Base-by-base conservation (phyloP, 139 green algal species). In the Chlorella sp. region DNA sequence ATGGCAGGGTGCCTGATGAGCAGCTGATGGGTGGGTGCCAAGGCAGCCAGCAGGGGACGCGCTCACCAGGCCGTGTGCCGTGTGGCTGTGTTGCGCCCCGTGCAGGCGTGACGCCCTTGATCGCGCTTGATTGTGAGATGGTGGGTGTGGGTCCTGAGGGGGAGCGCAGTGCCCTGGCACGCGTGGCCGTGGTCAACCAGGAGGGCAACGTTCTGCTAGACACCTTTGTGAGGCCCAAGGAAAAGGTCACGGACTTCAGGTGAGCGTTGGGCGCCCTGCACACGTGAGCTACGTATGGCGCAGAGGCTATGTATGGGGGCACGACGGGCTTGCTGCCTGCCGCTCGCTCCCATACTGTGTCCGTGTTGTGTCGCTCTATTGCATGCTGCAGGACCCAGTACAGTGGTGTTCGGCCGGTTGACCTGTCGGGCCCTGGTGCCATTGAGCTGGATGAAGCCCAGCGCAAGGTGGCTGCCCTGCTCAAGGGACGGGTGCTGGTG, bases 111-210 rank as follows among this genome's bases (percentile, higher is more conserved):
- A 88, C 82, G 1, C 42, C 72, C 5, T 77, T 95, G 0, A 24
- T 98, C 30, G 93, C 94, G 0, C 67, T 98, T 22, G 94, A 98
- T 72, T 98, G 94, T 83, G 94, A 98, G 83, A 98, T 98, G 92
- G 94, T 98, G 55, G 94, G 94, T 0, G 85, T 94, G 23, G 94
- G 93, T 0, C 78, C 78, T 0, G 75, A 74, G 0, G 94, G 90
- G 1, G 26, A 55, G 14, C 62, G 76, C 29, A 88, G 77, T 49
- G 76, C 84, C 0, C 80, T 97, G 30, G 94, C 94, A 0, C 82
- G 88, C 27, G 89, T 93, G 50, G 83, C 69, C 63, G 61, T 96
- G 0, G 85, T 98, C 10, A 97, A 97, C 78, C 71, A 83, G 27
- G 64, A 81, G 1, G 92, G 93, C 29, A 81, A 86, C 26, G 83